Evolutionary conservation across 257 asterid genomes (phyloP).

Genomic region (Nemophila menziesii): DNA sequence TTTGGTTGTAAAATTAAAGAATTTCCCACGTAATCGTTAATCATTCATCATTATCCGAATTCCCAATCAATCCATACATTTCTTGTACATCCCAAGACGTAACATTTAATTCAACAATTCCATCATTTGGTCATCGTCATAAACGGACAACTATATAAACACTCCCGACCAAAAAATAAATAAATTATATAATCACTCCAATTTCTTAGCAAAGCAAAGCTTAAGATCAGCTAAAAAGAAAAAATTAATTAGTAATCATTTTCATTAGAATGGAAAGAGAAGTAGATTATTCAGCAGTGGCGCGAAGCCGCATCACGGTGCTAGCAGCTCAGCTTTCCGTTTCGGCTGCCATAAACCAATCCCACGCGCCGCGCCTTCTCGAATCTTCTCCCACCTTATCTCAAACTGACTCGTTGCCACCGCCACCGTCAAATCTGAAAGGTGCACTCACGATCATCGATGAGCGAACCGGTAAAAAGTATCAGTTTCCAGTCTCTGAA

Average conservation of each 20-base stretch:
- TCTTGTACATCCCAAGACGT: background rate
- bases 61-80: background rate
- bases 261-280: slow-evolving; percentile 19
- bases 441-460: slow-evolving; percentile 64
- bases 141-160: too few species aligned
- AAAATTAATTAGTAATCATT: background rate
- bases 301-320: slow-evolving; percentile 75
- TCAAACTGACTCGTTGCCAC: slow-evolving; percentile 14
- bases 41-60: too few species aligned
- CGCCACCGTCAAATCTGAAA: slow-evolving; percentile 51
- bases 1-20: too few species aligned
- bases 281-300: slow-evolving; percentile 42
- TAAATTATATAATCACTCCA: background rate
- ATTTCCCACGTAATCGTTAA: too few species aligned
- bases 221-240: background rate
- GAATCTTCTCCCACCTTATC: slow-evolving; percentile 46
- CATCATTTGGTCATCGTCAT: too few species aligned
- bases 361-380: slow-evolving; percentile 22
- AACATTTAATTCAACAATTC: too few species aligned
- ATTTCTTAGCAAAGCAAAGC: background rate
- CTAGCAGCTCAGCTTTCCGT: slow-evolving; percentile 80
- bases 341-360: slow-evolving; percentile 24
- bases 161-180: too few species aligned
- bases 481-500: slow-evolving; percentile 74
- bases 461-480: slow-evolving; percentile 67